These are phyloP conservation scores for Pleurotus salmoneostramineus DNA, from an alignment of 768 basidiomycete species.

Conservation along the genomic window DNA sequence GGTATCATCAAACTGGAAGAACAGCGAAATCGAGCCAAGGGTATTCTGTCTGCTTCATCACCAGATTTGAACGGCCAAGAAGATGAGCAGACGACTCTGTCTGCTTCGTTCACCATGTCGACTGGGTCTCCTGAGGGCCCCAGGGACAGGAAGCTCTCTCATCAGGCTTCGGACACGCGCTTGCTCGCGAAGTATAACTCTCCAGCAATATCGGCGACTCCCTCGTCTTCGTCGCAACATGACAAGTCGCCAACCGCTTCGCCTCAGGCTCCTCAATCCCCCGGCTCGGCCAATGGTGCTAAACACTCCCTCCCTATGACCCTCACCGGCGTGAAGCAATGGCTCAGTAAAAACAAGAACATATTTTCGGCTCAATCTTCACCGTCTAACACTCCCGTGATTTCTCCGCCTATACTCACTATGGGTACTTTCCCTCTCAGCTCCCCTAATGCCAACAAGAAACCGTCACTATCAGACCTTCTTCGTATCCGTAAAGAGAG, in stretches of 20 bases:
- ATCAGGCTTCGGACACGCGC: slow-evolving; percentile 68
- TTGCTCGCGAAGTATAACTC: slow-evolving; percentile 51
- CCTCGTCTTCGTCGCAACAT: slow-evolving; percentile 42
- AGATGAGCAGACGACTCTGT: slow-evolving; percentile 40
- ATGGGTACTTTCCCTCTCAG: slow-evolving; percentile 13
- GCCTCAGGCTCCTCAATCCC: slow-evolving; percentile 33
- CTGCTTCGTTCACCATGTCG: slow-evolving; percentile 45
- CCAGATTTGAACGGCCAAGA: slow-evolving; percentile 47
- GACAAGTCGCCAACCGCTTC: slow-evolving; percentile 42
- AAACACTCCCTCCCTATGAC: slow-evolving; percentile 59
- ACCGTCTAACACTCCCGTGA: slow-evolving; percentile 30
- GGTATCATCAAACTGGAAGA: slow-evolving; percentile 79
- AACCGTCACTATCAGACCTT: slow-evolving; percentile 66
- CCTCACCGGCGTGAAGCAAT: slow-evolving; percentile 75
- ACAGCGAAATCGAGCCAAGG: slow-evolving; percentile 57
- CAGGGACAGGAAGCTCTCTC: slow-evolving; percentile 61
- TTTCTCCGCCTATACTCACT: slow-evolving; percentile 22
- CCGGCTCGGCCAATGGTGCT: slow-evolving; percentile 29
- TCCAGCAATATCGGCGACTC: slow-evolving; percentile 34
- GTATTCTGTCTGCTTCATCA: slow-evolving; percentile 40
- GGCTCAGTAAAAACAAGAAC: slow-evolving; percentile 65
- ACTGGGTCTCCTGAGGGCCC: slow-evolving; percentile 45
- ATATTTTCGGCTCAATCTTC: slow-evolving; percentile 43
- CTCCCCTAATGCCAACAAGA: slow-evolving; percentile 41
- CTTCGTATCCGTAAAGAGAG: slow-evolving; percentile 52